Conservation (phyloP, 768 basidiomycete species). For the Russula dissimulans region DNA sequence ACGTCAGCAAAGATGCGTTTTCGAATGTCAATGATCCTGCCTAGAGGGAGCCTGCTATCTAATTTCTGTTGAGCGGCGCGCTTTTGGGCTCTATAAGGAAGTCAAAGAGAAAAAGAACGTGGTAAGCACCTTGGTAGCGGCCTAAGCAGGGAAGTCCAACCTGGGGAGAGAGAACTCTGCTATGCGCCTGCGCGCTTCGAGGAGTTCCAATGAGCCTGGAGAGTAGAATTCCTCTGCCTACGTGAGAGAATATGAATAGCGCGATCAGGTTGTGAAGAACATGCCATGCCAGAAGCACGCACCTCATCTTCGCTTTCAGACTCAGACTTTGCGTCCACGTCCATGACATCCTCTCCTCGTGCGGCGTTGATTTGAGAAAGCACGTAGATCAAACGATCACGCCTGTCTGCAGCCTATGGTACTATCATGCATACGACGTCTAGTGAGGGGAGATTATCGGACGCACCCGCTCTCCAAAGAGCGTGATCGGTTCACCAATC, state of each 20-base stretch:
- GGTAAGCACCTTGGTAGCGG: constrained; percentile 74
- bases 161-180: constrained; percentile 93
- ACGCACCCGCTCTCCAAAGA: constrained; percentile 95
- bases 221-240: constrained; percentile 96
- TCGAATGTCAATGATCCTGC: constrained; percentile 83
- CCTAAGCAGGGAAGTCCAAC: constrained; percentile 55
- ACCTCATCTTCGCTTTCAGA: constrained; percentile 74
- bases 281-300: constrained; percentile 16
- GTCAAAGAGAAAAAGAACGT: constrained; percentile 31
- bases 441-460: not conserved
- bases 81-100: constrained; percentile 81
- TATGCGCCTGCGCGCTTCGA: constrained; percentile 75
- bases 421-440: constrained; percentile 17
- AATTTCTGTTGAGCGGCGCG: constrained; percentile 86
- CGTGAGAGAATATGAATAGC: constrained; percentile 5
- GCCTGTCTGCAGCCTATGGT: constrained; percentile 81
- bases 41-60: constrained; percentile 81
- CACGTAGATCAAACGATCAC: constrained; percentile 92
- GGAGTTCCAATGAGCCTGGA: constrained; percentile 77
- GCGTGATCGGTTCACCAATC: constrained; percentile 92
- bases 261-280: not conserved
- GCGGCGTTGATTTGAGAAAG: constrained; percentile 90
- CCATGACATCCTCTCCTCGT: constrained; percentile 71
- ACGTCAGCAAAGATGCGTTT: constrained; percentile 86
- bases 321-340: constrained; percentile 59